These are phyloP conservation scores for Gloeophyllum trabeum DNA, from an alignment of 768 basidiomycete genomes.

Conservation along the genomic window DNA sequence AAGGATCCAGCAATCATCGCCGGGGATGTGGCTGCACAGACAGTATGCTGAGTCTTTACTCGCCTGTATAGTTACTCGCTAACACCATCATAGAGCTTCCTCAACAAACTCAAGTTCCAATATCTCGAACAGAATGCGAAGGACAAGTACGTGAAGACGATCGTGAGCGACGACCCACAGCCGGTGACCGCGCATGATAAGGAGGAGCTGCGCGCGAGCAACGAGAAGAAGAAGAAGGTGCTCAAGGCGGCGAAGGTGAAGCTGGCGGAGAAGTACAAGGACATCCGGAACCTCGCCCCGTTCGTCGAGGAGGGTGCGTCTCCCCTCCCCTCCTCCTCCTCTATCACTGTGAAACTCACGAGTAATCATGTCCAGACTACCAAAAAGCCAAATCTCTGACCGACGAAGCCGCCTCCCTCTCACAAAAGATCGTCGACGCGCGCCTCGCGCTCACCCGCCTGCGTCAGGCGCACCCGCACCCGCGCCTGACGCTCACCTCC, in stretches of 20 bases:
- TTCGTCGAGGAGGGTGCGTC: constrained; percentile 54
- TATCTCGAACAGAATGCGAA: constrained; percentile 89
- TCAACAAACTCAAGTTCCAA: constrained; percentile 80
- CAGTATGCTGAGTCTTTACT: constrained; percentile 28
- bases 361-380: constrained; percentile 36
- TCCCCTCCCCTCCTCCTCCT: neutral
- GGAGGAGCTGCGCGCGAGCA: constrained; percentile 43
- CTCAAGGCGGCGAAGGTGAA: constrained; percentile 55
- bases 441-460: constrained; percentile 72
- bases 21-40: constrained; percentile 47
- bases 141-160: constrained; percentile 76
- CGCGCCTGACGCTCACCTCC: constrained; percentile 65
- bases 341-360: neutral
- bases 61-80: neutral
- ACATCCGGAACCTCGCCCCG: constrained; percentile 53
- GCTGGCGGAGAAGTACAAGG: constrained; percentile 48
- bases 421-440: constrained; percentile 75
- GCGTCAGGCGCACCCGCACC: constrained; percentile 69
- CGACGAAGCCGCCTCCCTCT: constrained; percentile 43
- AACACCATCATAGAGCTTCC: constrained; percentile 32
- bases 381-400: constrained; percentile 39
- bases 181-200: constrained; percentile 76
- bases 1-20: constrained; percentile 48
- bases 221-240: constrained; percentile 60
- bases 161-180: constrained; percentile 79